phyloP scores from a whole-genome alignment of 2,329 filamentous ascomycete species.

The Ceratocystis ficicola region DNA sequence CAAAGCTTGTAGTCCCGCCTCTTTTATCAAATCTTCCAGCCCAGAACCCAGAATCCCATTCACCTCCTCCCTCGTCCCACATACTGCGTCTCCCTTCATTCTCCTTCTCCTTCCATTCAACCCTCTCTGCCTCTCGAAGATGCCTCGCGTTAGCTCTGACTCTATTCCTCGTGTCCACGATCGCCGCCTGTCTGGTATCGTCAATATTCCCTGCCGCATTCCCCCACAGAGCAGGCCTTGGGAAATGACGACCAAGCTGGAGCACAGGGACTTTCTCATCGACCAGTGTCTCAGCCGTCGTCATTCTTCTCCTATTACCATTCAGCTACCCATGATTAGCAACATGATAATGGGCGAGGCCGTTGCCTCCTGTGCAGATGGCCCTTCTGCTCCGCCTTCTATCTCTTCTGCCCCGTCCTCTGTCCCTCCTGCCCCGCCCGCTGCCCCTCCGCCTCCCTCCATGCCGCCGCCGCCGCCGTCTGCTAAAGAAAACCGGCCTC shows the following conservation, averaged over 20 bases:
- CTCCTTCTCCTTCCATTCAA: not conserved
- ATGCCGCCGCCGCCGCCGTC: not conserved
- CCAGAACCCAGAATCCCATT: no score
- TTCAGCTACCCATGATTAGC: conserved; percentile 9
- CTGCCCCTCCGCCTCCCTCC: not conserved
- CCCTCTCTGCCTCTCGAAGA: not conserved
- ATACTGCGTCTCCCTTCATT: not conserved
- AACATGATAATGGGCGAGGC: not conserved
- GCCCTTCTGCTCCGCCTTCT: not conserved
- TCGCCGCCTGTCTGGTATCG: conserved; percentile 8
- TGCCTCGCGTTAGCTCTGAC: not conserved
- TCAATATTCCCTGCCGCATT: conserved; percentile 15
- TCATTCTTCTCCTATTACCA: conserved; percentile 7
- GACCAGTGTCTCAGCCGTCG: conserved; percentile 15
- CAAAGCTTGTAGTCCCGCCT: not conserved
- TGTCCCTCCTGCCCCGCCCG: no score
- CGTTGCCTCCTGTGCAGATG: not conserved
- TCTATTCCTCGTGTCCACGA: not conserved
- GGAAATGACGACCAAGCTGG: conserved; percentile 19
- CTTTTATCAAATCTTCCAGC: not conserved
- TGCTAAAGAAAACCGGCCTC: not conserved
- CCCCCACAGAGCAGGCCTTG: conserved; percentile 13
- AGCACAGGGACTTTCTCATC: conserved; percentile 15
- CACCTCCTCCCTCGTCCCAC: not conserved
- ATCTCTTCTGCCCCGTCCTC: not conserved